phyloP scores from a whole-genome alignment of 2,329 filamentous ascomycete genomes.

The Diplodia mutila region DNA sequence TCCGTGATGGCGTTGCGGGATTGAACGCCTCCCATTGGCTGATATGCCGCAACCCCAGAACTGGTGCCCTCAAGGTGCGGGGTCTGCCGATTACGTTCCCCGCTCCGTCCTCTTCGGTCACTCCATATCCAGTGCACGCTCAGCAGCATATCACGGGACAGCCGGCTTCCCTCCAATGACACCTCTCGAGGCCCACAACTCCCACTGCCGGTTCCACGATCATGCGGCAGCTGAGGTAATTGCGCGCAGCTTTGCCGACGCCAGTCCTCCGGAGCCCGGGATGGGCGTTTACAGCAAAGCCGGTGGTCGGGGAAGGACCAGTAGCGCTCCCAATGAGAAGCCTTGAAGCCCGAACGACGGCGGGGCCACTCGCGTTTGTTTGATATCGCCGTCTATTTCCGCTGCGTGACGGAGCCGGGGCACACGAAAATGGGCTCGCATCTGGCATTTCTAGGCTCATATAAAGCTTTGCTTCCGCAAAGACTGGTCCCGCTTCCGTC shows the following conservation, averaged over 20 bases:
- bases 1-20: neutral
- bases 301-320: neutral
- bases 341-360: neutral
- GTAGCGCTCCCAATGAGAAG: neutral
- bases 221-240: neutral
- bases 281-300: neutral
- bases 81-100: neutral
- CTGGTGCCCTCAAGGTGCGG: neutral
- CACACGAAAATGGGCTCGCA: neutral
- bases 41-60: slow-evolving; percentile 2
- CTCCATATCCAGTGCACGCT: neutral
- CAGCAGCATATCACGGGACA: neutral
- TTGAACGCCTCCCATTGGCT: neutral
- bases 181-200: neutral
- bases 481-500: neutral
- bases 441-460: neutral
- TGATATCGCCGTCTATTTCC: slow-evolving; percentile 29
- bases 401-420: neutral
- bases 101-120: neutral
- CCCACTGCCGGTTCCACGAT: neutral
- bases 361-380: neutral
- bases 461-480: neutral
- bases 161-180: neutral
- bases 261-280: neutral
- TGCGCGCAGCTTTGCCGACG: neutral